phyloP scores from a whole-genome alignment of 805 yeast genomes.

The Cyberlindnera japonica region DNA sequence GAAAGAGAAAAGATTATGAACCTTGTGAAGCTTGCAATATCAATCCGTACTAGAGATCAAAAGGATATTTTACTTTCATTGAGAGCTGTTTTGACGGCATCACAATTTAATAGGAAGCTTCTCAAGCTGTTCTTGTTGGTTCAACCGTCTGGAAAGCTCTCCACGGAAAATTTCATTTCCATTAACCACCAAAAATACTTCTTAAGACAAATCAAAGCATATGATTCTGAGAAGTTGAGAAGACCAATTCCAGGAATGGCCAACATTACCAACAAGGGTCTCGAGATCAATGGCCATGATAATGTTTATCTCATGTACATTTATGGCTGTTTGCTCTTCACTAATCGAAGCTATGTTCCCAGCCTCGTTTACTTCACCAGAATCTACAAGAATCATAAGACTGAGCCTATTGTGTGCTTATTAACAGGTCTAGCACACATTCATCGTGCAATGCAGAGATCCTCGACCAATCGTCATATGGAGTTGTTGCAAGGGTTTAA shows the following conservation, averaged over 20 bases:
- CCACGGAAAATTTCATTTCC: constrained; percentile 61
- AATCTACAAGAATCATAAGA: constrained; percentile 59
- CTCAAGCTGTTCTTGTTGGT: constrained; percentile 64
- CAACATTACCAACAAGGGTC: constrained; percentile 53
- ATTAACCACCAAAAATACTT: constrained; percentile 88
- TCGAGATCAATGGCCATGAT: constrained; percentile 41
- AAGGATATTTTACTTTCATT: constrained; percentile 52
- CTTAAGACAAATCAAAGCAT: constrained; percentile 84
- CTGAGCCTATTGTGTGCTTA: constrained; percentile 77
- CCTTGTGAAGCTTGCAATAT: constrained; percentile 64
- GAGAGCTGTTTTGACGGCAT: constrained; percentile 59
- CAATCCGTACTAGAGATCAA: constrained; percentile 46
- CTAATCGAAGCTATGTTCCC: constrained; percentile 79
- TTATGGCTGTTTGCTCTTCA: constrained; percentile 76
- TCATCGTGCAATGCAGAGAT: constrained; percentile 89
- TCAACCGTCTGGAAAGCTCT: constrained; percentile 56
- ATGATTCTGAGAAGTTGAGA: constrained; percentile 60
- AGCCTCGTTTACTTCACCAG: constrained; percentile 74
- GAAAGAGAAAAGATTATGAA: constrained; percentile 55
- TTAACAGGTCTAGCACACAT: constrained; percentile 75
- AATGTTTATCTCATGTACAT: constrained; percentile 71
- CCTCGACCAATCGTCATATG: constrained; percentile 78
- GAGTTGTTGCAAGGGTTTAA: constrained; percentile 87
- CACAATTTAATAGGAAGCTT: constrained; percentile 72
- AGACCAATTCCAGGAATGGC: constrained; percentile 75